Conservation (phyloP, 1,139 yeast species). For the Meyerozyma smithsonii region DNA sequence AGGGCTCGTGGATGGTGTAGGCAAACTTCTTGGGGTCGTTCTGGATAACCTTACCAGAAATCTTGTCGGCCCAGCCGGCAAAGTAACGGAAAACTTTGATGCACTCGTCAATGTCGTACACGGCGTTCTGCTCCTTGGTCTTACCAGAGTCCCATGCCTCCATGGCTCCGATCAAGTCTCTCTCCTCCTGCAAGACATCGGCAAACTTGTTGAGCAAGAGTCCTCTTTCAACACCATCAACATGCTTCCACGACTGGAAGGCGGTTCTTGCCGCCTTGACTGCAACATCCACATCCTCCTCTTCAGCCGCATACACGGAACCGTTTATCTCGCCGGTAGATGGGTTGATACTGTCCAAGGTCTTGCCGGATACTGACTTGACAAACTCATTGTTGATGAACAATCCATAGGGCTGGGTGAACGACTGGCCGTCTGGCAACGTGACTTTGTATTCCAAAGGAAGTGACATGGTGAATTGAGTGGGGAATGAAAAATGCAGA, state of each 20-base stretch:
- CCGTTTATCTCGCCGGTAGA: constrained; percentile 66
- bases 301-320: constrained; percentile 61
- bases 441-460: constrained; percentile 41
- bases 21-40: constrained; percentile 58
- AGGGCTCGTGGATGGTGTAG: constrained; percentile 57
- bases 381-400: constrained; percentile 81
- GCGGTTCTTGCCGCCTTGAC: constrained; percentile 71
- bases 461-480: constrained; percentile 20
- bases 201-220: constrained; percentile 53
- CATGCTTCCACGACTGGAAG: constrained; percentile 47
- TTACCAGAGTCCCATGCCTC: constrained; percentile 85
- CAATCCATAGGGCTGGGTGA: constrained; percentile 71
- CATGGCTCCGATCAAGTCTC: constrained; percentile 56
- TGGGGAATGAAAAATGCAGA: too few species aligned
- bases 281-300: constrained; percentile 70
- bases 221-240: constrained; percentile 51
- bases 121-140: constrained; percentile 47
- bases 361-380: constrained; percentile 55
- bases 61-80: constrained; percentile 84
- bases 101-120: constrained; percentile 57
- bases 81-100: constrained; percentile 58
- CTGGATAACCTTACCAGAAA: constrained; percentile 65
- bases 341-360: constrained; percentile 59
- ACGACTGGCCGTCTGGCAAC: constrained; percentile 52
- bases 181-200: constrained; percentile 51